phyloP scores from a whole-genome alignment of 768 basidiomycete genomes.

The Suillus variegatus region DNA sequence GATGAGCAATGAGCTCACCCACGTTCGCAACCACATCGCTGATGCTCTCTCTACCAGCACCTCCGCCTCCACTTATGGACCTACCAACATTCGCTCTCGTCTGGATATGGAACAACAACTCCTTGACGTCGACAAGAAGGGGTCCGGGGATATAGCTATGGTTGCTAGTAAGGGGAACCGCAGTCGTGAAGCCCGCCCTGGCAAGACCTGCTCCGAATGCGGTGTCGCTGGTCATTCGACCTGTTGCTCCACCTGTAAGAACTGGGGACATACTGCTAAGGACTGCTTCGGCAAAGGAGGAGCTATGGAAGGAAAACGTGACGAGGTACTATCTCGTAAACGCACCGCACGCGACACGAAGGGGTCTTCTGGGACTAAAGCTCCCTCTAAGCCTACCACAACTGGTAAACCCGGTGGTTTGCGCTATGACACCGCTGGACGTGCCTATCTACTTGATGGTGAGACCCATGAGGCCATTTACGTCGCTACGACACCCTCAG shows the following conservation, averaged over 20 bases:
- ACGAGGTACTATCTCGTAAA: not conserved
- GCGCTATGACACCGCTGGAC: not conserved
- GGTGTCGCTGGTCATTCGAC: no score
- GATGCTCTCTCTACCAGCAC: constrained; percentile 2
- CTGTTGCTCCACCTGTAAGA: not conserved
- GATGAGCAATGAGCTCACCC: constrained; percentile 10
- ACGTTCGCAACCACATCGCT: constrained; percentile 13
- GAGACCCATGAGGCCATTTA: not conserved
- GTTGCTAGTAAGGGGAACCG: not conserved
- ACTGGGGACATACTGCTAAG: not conserved
- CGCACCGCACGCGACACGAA: no score
- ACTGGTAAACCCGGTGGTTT: not conserved
- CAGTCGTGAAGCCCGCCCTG: not conserved
- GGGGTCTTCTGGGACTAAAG: no score
- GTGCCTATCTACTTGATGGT: not conserved
- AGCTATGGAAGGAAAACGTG: not conserved
- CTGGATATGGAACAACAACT: constrained; percentile 7
- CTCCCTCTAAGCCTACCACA: not conserved
- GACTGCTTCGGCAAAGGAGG: not conserved
- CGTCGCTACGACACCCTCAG: not conserved
- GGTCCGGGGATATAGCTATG: not conserved
- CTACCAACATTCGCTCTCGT: not conserved
- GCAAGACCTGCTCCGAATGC: no score
- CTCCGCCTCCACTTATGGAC: not conserved
- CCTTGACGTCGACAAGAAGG: not conserved